These are phyloP conservation scores for Macrocybe sp. DNA, from an alignment of 1,284 basidiomycete species.

Conservation along the genomic window DNA sequence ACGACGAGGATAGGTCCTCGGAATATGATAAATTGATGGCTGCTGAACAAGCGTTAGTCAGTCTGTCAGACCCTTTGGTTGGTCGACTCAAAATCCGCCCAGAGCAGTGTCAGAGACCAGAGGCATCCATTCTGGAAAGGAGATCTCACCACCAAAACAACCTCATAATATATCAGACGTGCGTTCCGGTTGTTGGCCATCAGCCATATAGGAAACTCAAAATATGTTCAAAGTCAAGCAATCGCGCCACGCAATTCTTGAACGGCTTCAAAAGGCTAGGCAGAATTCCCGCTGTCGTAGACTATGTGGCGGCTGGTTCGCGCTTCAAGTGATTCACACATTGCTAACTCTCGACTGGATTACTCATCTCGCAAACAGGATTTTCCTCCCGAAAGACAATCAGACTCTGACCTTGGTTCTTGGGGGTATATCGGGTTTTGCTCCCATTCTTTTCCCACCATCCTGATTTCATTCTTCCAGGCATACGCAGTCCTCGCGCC, in stretches of 20 bases:
- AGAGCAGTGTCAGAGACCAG: slow-evolving; percentile 78
- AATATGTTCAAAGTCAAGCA: slow-evolving; percentile 43
- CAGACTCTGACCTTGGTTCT: slow-evolving; percentile 88
- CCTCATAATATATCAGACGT: slow-evolving; percentile 88
- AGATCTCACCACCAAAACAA: slow-evolving; percentile 66
- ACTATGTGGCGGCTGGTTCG: slow-evolving; percentile 91
- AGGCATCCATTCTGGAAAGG: slow-evolving; percentile 93
- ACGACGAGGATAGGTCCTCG: slow-evolving; percentile 92
- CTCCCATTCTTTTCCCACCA: not conserved
- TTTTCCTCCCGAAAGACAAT: slow-evolving; percentile 89
- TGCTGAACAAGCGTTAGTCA: slow-evolving; percentile 81
- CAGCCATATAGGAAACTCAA: slow-evolving; percentile 6
- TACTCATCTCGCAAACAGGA: slow-evolving; percentile 33
- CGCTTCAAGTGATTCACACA: slow-evolving; percentile 74
- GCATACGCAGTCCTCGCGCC: slow-evolving; percentile 80
- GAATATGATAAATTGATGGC: slow-evolving; percentile 95
- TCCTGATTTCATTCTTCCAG: slow-evolving; percentile 29
- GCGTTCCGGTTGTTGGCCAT: slow-evolving; percentile 5
- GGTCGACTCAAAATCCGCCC: not conserved
- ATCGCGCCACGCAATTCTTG: slow-evolving; percentile 81
- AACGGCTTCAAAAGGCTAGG: slow-evolving; percentile 91
- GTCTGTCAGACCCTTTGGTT: not conserved
- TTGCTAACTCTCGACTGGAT: not conserved
- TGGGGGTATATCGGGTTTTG: slow-evolving; percentile 49
- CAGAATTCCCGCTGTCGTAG: slow-evolving; percentile 80